Evolutionary conservation across 805 yeast genomes (phyloP), one percentile per base, ranked within the genome.

Genomic region (Suhomyces faveliae): DNA sequence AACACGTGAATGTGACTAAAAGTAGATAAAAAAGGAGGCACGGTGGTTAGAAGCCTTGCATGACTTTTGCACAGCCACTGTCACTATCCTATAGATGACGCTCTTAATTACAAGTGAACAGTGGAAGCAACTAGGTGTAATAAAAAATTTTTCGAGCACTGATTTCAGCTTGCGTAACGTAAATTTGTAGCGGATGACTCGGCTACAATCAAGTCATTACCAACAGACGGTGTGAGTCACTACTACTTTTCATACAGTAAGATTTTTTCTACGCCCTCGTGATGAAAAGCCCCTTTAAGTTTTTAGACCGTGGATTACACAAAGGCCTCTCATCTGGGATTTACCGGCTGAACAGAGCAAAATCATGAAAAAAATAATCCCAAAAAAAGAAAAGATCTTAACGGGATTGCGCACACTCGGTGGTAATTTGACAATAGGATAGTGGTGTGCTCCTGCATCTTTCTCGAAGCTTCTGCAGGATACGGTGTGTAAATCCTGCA

Each of bases 41-140:
- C 37, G 15, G 21, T 2, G 37, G 37, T 42, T 30, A 30, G 9
- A 38, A 42, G 37, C 44, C 25, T 15, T 21, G 27, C 44, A 29
- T 27, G 27, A 21, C 38, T 15, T 3, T 15, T 13, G 9, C 44
- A 42, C 44, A 42, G 44, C 44, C 44, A 27, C 44, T 21, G 44
- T 42, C 44, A 42, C 29, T 29, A 35, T 12, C 38, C 20, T 6
- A 25, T n/a, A 11, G 8, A 25, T 33, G 37, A 33, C 20, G 37
- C 37, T 33, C 3, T 9, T 33, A 1, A 33, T 17, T 17, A 9
- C 10, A 24, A 10, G 10, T 15, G 21, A 30, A 13, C 35, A 30
- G 37, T 15, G 21, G 37, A 33, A 33, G n/a, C 21, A 17, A 33
- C 37, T 33, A 33, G 37, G 7, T 15, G 15, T 17, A 15, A 13